phyloP scores from a whole-genome alignment of 2,329 filamentous ascomycete species.

The Cryphonectria carpinicola region DNA sequence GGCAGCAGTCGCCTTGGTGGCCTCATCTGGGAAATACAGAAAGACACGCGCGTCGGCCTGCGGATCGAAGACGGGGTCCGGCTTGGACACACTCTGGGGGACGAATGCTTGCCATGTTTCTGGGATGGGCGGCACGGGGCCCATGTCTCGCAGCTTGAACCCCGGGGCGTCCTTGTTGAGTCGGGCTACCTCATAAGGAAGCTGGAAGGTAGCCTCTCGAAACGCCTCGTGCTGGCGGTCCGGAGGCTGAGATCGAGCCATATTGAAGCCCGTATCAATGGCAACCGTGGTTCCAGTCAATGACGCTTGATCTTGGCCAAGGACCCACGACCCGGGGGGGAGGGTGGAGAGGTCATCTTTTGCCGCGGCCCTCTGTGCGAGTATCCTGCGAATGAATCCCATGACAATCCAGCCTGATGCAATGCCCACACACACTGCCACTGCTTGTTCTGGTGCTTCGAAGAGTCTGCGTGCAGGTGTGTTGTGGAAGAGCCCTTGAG shows the following conservation, averaged over 20 bases:
- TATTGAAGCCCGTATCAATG: conserved; percentile 7
- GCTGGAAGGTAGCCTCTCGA: conserved; percentile 12
- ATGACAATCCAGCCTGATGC: background rate
- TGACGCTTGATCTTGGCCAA: background rate
- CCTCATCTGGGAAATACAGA: conserved; percentile 2
- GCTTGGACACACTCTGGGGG: background rate
- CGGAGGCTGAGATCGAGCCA: background rate
- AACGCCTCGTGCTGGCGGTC: background rate
- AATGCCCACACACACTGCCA: background rate
- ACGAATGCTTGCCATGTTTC: background rate
- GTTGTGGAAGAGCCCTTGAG: conserved; percentile 12
- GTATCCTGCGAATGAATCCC: background rate
- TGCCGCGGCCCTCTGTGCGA: too few species aligned
- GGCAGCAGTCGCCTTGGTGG: conserved; percentile 2
- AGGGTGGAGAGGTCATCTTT: background rate
- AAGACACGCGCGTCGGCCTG: conserved; percentile 4
- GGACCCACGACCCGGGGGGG: background rate
- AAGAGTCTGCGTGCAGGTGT: conserved; percentile 8
- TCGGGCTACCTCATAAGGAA: conserved; percentile 16
- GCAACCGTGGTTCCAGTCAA: background rate
- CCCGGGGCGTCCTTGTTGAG: conserved; percentile 7
- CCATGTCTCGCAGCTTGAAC: conserved; percentile 15
- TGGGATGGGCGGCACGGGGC: background rate
- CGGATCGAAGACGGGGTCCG: background rate
- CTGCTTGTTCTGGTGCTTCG: background rate